Evolutionary conservation across 2,329 filamentous ascomycete genomes (phyloP).

Genomic region (Fusarium sp.): DNA sequence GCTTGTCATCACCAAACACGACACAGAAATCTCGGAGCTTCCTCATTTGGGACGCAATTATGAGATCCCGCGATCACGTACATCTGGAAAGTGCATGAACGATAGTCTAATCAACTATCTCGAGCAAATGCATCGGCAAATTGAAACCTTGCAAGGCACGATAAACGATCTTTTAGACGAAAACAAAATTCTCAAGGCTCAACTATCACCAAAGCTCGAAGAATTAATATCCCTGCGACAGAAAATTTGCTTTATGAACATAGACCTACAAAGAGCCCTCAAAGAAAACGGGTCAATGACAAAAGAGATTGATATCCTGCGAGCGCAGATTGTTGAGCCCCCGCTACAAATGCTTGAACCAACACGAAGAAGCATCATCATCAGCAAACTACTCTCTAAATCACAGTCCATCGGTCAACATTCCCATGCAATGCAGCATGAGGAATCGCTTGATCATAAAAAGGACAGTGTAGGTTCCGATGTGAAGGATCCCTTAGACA

Average conservation of each 20-base stretch:
- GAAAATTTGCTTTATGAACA: background rate
- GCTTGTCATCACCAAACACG: background rate
- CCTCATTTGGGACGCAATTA: background rate
- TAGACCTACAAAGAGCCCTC: background rate
- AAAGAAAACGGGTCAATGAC: background rate
- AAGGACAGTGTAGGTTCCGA: background rate
- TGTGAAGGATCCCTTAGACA: background rate
- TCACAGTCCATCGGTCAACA: background rate
- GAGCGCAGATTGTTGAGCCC: background rate
- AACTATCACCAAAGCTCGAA: background rate
- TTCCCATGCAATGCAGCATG: rapidly evolving
- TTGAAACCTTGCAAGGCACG: background rate
- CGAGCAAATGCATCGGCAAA: background rate
- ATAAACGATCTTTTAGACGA: background rate
- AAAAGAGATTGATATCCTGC: background rate
- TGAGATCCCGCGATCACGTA: background rate
- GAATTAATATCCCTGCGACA: background rate
- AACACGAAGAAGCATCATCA: background rate
- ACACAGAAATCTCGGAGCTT: no score
- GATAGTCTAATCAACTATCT: rapidly evolving
- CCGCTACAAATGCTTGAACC: background rate
- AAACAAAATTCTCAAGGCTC: background rate
- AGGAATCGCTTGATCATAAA: rapidly evolving
- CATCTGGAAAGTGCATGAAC: background rate
- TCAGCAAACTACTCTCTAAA: background rate